Base-by-base conservation (phyloP, 768 basidiomycete species). In the Leccinum fibrillosum region DNA sequence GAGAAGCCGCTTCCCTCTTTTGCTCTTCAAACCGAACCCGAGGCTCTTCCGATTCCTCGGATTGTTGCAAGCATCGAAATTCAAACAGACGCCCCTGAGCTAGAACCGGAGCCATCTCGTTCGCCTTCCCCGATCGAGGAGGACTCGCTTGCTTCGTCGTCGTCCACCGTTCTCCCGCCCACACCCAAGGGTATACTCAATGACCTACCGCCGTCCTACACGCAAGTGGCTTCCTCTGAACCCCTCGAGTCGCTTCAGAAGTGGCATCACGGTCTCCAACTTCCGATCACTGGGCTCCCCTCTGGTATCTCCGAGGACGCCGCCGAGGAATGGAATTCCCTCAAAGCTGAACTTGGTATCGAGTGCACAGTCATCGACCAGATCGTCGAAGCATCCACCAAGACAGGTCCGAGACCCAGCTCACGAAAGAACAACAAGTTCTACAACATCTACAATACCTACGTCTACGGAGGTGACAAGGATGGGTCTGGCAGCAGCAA, bases 391-490 rank as follows among this genome's bases (percentile, higher is more conserved):
- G 77, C 80, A 4, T 69, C 71, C 21, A 53, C 65, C 15, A 72
- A 68, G 61, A 69, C 71, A 17, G 72, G 73, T 21, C 68, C 66
- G 2, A 57, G 67, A 54, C 74, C 74, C 15, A 72, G 69, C 35
- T 59, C 69, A 58, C 75, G 79, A 12, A 74, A 77, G 49, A 79
- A 78, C 51, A 78, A 81, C 53, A 79, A 85, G 52, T 91, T 92
- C 70, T 92, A 89, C 76, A 92, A 91, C 72, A 89, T 92, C 67
- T 91, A 92, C 72, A 92, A 92, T 72, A 92, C 89, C 25, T 82
- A 82, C 57, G 77, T 82, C 37, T 80, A 81, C 58, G 77, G 79
- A 19, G 72, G 72, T 52, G 75, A 80, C 62, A 76, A 78, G 54
- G 76, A 74, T 23, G 71, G 72, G 19, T 55, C 68, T 19, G 62